Base-by-base conservation (phyloP, 352 stramenopile species). In the Phytophthora citricola region DNA sequence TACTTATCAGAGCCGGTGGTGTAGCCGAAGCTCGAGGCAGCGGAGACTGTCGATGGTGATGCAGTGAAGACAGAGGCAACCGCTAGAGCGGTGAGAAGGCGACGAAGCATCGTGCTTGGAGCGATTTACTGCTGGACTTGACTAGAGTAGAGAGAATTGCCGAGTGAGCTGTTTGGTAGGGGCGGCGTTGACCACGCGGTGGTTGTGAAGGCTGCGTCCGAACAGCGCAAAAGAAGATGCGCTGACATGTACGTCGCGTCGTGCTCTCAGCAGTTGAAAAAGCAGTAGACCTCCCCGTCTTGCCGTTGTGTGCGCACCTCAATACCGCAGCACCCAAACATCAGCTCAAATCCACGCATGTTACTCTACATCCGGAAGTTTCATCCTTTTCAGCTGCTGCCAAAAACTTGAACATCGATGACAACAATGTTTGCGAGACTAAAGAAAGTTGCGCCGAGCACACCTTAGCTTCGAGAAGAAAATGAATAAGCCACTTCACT, bases 21-120 rank as follows among this genome's bases (percentile, higher is more conserved):
- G 58, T 74, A 83, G 8, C 75, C 75, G 45, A 80, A 83, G 17
- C 11, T 58, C 34, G 70, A 53, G 15, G 64, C 64, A 53, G 73
- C 68, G 2, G 56, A 58, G 29, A 67, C 49, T 17, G 50, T 62
- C 7, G 56, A 50, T 24, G 63, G 49, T 24, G 44, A 24, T 40
- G 38, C 10, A 27, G 57, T 41, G 5, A 67, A 15, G 22, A 63
- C 17, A 8, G 34, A 50, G 2, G 38, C 49, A 20, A 44, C 40
- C 7, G 52, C 39, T 17, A 68, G 15, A 24, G 44, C 50, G 20
- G 38, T 36, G 9, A 68, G 14, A 15, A 68, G 22, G 17, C 58
- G 50, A 10, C 20, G 50, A 49, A 67, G 10, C 63, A 71, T 70
- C 39, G 41, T 11, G 11, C 48, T 54, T 29, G 40, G 36, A 11